Base-by-base conservation (phyloP, 2,329 filamentous ascomycete genomes). In the Colletotrichum trifolii region DNA sequence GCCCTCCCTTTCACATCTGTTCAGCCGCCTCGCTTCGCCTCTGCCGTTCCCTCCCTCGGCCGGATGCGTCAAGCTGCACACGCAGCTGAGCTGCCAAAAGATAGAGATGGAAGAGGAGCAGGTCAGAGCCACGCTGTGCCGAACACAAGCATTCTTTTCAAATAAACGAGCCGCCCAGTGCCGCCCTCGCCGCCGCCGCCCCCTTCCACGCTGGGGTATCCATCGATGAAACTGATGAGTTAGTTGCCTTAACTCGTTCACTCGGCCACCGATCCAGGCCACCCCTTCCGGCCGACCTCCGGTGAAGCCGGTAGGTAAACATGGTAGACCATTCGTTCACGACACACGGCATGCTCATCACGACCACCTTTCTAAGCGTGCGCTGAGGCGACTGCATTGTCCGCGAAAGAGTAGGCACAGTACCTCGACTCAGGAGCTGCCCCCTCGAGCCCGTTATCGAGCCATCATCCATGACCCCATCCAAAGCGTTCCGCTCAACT, bases 1-100 rank as follows among this genome's bases (percentile, higher is more conserved):
- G 17, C 38, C 34, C 38, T 25, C 25, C 25, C 25, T 25, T 25
- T 25, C 25, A 25, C 25, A 25, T 25, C 25, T 25, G 25, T 25
- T 25, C 25, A 5, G 25, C 25, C 25, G 25, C 39, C 13, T 40
- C 39, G 39, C 39, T 40, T 25, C 17, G 33, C 43, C 17, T 34
- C 34, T 8, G 39, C 9, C 42, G 36, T 46, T 25, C 25, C 25
- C 25, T 25, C 25, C 48, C 17, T 48, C 45, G 43, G 33, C 62
- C 62, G 62, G 40, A 62, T 62, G 49, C 62, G 62, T 65, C 62
- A 35, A 50, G 35, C 13, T 42, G 58, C 50, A 42, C 35, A 15
- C 39, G 25, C 39, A 38, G 35, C 40, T 42, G 40, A 38, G 35
- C 40, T 42, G 40, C 50, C 39, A 17, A 55, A 42, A 50, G 34